phyloP scores from a whole-genome alignment of 192 early-diverging fungal genomes.

The Entomortierella beljakovae region DNA sequence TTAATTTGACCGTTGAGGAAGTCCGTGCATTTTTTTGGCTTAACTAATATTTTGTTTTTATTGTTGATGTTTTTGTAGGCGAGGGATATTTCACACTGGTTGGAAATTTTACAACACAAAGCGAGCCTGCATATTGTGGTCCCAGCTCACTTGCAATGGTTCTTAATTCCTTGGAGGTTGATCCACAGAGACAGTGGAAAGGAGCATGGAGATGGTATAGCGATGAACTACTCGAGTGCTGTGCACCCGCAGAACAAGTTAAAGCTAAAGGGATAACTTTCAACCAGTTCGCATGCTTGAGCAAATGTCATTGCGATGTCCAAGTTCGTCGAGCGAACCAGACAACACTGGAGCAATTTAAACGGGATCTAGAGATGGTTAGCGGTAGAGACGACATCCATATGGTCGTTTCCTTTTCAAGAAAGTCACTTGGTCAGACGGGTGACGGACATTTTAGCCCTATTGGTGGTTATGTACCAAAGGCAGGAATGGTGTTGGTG shows the following conservation, averaged over 20 bases:
- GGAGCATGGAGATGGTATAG: slow-evolving; percentile 81
- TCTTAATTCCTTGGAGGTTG: slow-evolving; percentile 92
- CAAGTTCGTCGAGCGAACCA: slow-evolving; percentile 76
- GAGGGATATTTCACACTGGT: slow-evolving; percentile 90
- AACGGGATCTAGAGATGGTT: slow-evolving; percentile 76
- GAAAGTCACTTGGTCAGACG: slow-evolving; percentile 82
- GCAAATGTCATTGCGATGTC: slow-evolving; percentile 88
- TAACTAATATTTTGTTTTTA: neutral
- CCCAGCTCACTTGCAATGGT: slow-evolving; percentile 94
- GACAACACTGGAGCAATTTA: slow-evolving; percentile 80
- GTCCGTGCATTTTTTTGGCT: slow-evolving; percentile 3
- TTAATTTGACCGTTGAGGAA: neutral
- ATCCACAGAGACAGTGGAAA: slow-evolving; percentile 90
- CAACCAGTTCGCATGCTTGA: slow-evolving; percentile 89
- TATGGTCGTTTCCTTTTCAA: slow-evolving; percentile 91
- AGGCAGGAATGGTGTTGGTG: slow-evolving; percentile 80
- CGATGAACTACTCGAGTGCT: slow-evolving; percentile 82
- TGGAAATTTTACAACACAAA: slow-evolving; percentile 92
- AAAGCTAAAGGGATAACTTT: slow-evolving; percentile 90
- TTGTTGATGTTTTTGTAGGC: slow-evolving; percentile 32
- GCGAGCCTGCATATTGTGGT: slow-evolving; percentile 90
- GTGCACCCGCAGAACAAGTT: slow-evolving; percentile 76
- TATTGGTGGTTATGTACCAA: slow-evolving; percentile 84
- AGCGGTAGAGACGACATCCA: slow-evolving; percentile 77
- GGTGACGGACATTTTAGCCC: slow-evolving; percentile 93